A percentile compares a stretch with the other conserved stretches of the same genome.
phyloP scores from a whole-genome alignment of 2,329 filamentous ascomycete species.

The Metarhizium anisopliae region DNA sequence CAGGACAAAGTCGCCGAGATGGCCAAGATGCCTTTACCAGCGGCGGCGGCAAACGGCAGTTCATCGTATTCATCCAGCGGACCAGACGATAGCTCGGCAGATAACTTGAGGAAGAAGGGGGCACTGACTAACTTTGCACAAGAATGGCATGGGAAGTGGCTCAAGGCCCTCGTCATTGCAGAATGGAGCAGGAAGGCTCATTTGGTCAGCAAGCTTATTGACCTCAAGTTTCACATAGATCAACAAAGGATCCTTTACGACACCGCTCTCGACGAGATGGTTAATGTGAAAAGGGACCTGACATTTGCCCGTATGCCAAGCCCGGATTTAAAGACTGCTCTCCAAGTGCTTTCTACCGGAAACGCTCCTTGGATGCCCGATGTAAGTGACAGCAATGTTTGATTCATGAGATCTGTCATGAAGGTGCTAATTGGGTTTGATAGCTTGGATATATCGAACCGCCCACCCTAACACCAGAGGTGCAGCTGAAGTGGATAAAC shows the following conservation, averaged over 20 bases:
- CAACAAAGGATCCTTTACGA: constrained; percentile 53
- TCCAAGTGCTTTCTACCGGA: constrained; percentile 75
- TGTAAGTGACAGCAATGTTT: constrained; percentile 34
- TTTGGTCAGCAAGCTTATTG: constrained; percentile 79
- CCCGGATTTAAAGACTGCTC: constrained; percentile 82
- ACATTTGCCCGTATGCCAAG: constrained; percentile 69
- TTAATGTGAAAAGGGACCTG: constrained; percentile 65
- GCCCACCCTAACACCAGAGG: constrained; percentile 58
- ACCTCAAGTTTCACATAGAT: constrained; percentile 69
- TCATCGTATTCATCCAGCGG: constrained; percentile 20
- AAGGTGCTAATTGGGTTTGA: constrained; percentile 21
- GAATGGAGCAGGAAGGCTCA: constrained; percentile 79
- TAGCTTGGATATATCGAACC: constrained; percentile 71
- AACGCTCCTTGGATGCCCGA: constrained; percentile 72
- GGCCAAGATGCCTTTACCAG: constrained; percentile 55
- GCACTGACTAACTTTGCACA: constrained; percentile 69
- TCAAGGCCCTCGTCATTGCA: constrained; percentile 83
- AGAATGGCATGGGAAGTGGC: constrained; percentile 74
- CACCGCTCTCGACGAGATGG: constrained; percentile 51
- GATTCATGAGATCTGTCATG: neutral
- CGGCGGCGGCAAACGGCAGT: constrained; percentile 42
- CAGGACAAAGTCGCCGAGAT: constrained; percentile 61
- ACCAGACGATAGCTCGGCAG: constrained; percentile 47
- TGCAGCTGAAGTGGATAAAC: constrained; percentile 65
- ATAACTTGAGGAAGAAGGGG: constrained; percentile 69